phyloP scores from a whole-genome alignment of 2,329 filamentous ascomycete genomes.

The Apiospora hydei region DNA sequence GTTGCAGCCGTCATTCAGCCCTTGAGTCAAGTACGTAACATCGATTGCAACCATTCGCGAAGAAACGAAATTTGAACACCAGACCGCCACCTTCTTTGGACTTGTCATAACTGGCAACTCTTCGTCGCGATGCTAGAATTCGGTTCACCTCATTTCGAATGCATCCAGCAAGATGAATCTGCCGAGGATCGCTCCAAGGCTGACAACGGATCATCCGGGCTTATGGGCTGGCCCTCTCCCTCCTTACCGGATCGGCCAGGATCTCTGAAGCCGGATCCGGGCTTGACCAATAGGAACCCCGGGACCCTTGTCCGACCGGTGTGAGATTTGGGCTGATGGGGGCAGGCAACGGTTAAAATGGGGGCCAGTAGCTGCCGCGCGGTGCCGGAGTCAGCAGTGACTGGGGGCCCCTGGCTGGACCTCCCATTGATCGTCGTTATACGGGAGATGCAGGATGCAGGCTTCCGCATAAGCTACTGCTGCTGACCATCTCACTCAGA shows the following conservation, averaged over 20 bases:
- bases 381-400: neutral
- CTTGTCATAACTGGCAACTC: no score
- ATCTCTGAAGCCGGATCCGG: neutral
- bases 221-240: neutral
- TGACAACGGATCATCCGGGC: neutral
- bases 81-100: no score
- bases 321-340: neutral
- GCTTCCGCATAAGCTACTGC: neutral
- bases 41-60: neutral
- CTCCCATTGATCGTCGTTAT: neutral
- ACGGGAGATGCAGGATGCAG: neutral
- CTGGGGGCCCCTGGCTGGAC: neutral
- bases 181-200: neutral
- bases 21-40: neutral
- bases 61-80: neutral
- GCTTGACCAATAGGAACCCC: neutral
- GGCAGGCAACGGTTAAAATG: neutral
- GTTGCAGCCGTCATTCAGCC: neutral
- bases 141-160: neutral
- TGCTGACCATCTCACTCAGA: neutral
- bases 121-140: neutral
- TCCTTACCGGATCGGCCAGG: neutral
- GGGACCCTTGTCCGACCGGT: neutral
- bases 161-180: neutral
- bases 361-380: neutral